Evolutionary conservation across 306 rosid genomes (phyloP), one percentile per base, ranked within the genome.

Genomic region (Notholithocarpus densiflorus): DNA sequence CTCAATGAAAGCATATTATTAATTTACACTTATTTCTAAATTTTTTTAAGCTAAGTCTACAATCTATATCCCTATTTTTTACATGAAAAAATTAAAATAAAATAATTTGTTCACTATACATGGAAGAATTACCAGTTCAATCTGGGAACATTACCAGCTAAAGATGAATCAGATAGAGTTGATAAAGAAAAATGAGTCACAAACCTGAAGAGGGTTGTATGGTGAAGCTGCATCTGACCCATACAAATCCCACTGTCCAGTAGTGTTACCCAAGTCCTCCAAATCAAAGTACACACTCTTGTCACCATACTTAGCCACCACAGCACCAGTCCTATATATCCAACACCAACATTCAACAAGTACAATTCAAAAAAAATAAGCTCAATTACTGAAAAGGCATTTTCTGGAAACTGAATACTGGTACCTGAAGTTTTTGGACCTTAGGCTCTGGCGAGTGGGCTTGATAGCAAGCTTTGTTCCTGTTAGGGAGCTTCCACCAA

Each of bases 221-320:
- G 98, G 98, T 19, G 97, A 92, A 43, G 97, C 97, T 4, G 95
- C 95, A 92, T 94, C 98, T 17, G 97, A 92, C 3, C 98, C 98
- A 79, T 94, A 94, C 90, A 94, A 86, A 72, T 94, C 98, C 98
- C 98, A 94, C 71, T 94, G 97, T 24, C 98, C 98, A 1, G 98
- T 92, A 18, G 98, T 94, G 97, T 94, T 92, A 15, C 97, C 95
- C 48, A 94, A 56, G 82, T 94, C 98, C 89, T 92, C 95, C 82
- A 94, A 89, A 80, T 94, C 95, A 77, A 91, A 94, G 92, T 92
- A 92, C 24, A 92, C 95, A 84, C 98, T 94, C 81, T 94, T 92
- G 86, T 94, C 98, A 34, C 98, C 98, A 72, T 94, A 94, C 86
- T 92, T 94, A 20, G 97, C 97, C 79, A 90, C 97, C 79, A 91